Percentiles rank a stretch among this genome's conserved stretches.
phyloP scores from a whole-genome alignment of 345 rosid genomes.

The Luvunga scandens region DNA sequence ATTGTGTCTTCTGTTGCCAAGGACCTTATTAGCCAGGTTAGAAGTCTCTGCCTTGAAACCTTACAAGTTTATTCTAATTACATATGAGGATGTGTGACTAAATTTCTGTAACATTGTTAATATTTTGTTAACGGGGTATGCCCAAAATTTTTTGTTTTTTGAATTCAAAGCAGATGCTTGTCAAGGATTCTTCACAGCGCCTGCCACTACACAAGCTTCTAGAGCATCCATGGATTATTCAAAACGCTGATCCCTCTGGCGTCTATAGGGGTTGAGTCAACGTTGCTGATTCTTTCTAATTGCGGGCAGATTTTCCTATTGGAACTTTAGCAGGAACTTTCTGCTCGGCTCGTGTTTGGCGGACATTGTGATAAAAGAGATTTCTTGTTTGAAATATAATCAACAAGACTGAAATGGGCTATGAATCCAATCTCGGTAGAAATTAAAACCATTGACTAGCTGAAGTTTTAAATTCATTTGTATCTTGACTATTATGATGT shows the following conservation, averaged over 20 bases:
- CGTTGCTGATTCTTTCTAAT: not conserved
- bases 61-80: not conserved
- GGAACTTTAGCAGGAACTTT: not conserved
- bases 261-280: constrained; percentile 50
- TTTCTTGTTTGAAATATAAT: not conserved
- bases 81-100: not conserved
- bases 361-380: not conserved
- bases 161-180: constrained; percentile 67
- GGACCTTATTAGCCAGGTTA: constrained; percentile 87
- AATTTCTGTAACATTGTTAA: not conserved
- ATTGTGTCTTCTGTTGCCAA: constrained; percentile 82
- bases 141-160: not conserved
- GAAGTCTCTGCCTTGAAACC: not conserved
- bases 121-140: not conserved
- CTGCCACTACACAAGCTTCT: constrained; percentile 84
- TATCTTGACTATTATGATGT: constrained; percentile 1
- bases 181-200: constrained; percentile 79
- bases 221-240: constrained; percentile 95
- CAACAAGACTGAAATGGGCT: not conserved
- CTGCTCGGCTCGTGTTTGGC: not conserved
- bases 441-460: constrained; percentile 11
- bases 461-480: constrained; percentile 3
- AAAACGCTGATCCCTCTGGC: constrained; percentile 93
- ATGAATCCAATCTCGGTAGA: constrained; percentile 19
- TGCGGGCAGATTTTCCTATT: not conserved